These are phyloP conservation scores for Flaveria robusta DNA, from an alignment of 129 eudicot species.

Conservation along the genomic window DNA sequence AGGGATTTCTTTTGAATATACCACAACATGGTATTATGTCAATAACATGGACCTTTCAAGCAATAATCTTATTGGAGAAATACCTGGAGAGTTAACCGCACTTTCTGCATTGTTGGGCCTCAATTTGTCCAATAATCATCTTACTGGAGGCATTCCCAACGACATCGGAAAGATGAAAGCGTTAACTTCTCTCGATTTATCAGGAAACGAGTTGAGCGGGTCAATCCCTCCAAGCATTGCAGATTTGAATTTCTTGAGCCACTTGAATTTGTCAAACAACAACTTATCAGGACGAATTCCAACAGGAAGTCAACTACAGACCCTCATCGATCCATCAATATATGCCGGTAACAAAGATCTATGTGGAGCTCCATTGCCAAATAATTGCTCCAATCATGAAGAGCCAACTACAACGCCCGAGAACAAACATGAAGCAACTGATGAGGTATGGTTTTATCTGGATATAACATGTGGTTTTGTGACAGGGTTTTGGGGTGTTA, in stretches of 20 bases:
- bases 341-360: background rate
- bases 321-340: background rate
- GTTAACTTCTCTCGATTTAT: conserved; percentile 18
- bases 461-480: background rate
- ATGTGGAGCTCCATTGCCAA: background rate
- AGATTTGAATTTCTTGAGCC: conserved; percentile 12
- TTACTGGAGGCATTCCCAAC: background rate
- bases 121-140: conserved; percentile 8
- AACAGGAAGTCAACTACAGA: background rate
- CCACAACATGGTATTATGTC: background rate
- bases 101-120: background rate
- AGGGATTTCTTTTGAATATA: conserved; percentile 6
- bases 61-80: background rate
- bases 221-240: conserved; percentile 3
- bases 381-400: background rate
- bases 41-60: background rate
- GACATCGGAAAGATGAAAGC: conserved; percentile 1
- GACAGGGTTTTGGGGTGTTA: conserved; percentile 10
- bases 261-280: conserved; percentile 7
- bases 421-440: background rate
- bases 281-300: conserved; percentile 2
- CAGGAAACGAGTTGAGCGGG: conserved; percentile 23
- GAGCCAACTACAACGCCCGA: background rate
- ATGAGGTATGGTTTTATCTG: conserved; percentile 1
- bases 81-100: background rate